Percentiles rank a stretch among this genome's conserved stretches.
phyloP scores from a whole-genome alignment of 2,329 filamentous ascomycete genomes.

The Pseudopithomyces maydicus region DNA sequence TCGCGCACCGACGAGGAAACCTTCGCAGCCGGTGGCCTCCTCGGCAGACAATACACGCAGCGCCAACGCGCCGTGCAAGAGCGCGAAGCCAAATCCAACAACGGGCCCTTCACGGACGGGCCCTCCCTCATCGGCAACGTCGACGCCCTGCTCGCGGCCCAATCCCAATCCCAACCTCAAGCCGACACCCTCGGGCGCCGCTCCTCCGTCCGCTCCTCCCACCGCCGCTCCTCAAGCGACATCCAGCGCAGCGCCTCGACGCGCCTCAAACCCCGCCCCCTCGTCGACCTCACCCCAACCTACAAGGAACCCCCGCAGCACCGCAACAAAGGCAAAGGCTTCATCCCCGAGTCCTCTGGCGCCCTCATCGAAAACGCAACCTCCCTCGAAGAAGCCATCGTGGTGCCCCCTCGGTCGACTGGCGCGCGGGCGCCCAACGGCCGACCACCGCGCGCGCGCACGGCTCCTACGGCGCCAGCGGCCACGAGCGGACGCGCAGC shows the following conservation, averaged over 20 bases:
- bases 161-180: slow-evolving; percentile 22
- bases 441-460: slow-evolving; percentile 26
- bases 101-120: slow-evolving; percentile 60
- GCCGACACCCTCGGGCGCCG: slow-evolving; percentile 34
- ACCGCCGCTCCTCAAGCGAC: slow-evolving; percentile 40
- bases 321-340: slow-evolving; percentile 59
- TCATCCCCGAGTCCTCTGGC: slow-evolving; percentile 43
- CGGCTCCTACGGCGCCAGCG: slow-evolving; percentile 33
- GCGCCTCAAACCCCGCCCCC: slow-evolving; percentile 59
- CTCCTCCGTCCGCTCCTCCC: slow-evolving; percentile 38
- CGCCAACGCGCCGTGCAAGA: slow-evolving; percentile 47
- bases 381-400: slow-evolving; percentile 49
- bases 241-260: slow-evolving; percentile 55
- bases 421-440: slow-evolving; percentile 44
- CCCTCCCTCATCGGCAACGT: slow-evolving; percentile 61
- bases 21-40: slow-evolving; percentile 54
- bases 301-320: slow-evolving; percentile 69
- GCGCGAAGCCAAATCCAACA: slow-evolving; percentile 41
- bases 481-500: slow-evolving; percentile 39
- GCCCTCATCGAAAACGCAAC: slow-evolving; percentile 54
- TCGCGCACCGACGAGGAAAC: slow-evolving; percentile 42
- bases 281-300: slow-evolving; percentile 70
- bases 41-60: slow-evolving; percentile 57
- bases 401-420: slow-evolving; percentile 51
- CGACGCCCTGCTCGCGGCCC: slow-evolving; percentile 28